Evolutionary conservation across 371 early-diverging fungal genomes (phyloP), one percentile per base, ranked within the genome.

Genomic region (Coemansia sp.): DNA sequence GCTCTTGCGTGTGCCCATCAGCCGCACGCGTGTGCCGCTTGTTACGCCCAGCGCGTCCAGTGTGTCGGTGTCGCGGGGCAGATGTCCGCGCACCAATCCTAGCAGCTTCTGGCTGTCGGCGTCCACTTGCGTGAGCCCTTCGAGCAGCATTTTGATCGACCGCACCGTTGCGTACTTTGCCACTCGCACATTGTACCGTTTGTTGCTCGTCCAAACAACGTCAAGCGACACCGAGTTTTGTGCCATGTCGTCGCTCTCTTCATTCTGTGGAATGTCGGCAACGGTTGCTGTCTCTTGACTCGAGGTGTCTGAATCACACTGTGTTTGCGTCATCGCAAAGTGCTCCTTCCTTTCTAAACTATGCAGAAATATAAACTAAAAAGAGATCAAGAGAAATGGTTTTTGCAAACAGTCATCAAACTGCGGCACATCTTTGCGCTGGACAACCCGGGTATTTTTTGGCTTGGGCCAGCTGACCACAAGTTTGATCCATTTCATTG

Each of bases 61-160:
- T 7, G 80, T 75, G 11, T 79, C 80, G 37, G 59, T 59, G 63
- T 87, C 86, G 6, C 72, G 71, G 66, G 87, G 87, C 34, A 87
- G 69, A 59, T 80, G 79, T 18, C 87, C 87, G 61, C 82, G 83
- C 57, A 84, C 83, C 4, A 87, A 71, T 3, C 83, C 83, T 64
- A 87, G 75, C 31, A 87, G 80, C 64, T 87, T 87, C 67, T 86
- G 86, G 55, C 85, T 69, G 37, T 73, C 71, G 6, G 84, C 81
- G n/a, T 80, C 82, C 4, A 87, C 86, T 37, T 82, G 77, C 1
- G 88, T 87, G 47, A 85, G 66, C 55, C 83, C 85, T 58, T 76
- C 76, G 1, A 76, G 37, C 40, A 76, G 67, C 24, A 51, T 59
- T 50, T 76, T 76, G 13, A 76, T 61, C 14, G 76, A 76, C 3